Conservation (phyloP, 345 rosid species). For the Dipteronia sinensis region DNA sequence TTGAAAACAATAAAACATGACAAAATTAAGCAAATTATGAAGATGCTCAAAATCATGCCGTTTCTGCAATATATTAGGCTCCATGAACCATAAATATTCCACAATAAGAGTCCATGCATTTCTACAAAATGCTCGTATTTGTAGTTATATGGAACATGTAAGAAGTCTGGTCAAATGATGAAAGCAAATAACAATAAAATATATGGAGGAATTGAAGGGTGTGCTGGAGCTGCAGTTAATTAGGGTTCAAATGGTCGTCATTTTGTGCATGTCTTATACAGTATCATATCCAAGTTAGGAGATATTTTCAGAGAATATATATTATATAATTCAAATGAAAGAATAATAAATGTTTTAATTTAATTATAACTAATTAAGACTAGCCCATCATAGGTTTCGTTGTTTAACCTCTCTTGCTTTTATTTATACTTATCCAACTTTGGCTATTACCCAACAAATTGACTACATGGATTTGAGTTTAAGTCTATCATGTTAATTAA, state of each 20-base stretch:
- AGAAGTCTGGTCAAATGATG: background rate
- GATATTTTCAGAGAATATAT: background rate
- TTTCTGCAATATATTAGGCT: background rate
- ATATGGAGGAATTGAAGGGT: too few relatives aligned
- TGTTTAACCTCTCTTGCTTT: too few relatives aligned
- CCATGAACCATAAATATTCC: background rate
- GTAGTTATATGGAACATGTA: background rate
- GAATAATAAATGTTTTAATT: background rate
- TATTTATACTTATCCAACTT: too few relatives aligned
- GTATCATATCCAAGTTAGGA: slow-evolving; percentile 1
- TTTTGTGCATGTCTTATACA: background rate
- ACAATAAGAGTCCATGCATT: background rate
- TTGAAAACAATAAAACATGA: slow-evolving; percentile 10
- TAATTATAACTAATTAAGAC: too few relatives aligned
- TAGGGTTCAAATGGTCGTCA: background rate
- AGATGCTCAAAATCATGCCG: slow-evolving; percentile 23
- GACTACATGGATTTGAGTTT: too few relatives aligned
- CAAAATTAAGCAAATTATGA: background rate
- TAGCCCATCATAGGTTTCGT: too few relatives aligned
- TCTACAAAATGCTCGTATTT: slow-evolving; percentile 7
- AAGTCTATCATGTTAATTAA: too few relatives aligned
- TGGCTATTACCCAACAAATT: too few relatives aligned
- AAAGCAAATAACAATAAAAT: too few relatives aligned
- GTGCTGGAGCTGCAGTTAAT: background rate
- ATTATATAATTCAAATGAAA: background rate